These are phyloP conservation scores for Exophiala alcalophila DNA, from an alignment of 2,329 filamentous ascomycete genomes.

Conservation along the genomic window DNA sequence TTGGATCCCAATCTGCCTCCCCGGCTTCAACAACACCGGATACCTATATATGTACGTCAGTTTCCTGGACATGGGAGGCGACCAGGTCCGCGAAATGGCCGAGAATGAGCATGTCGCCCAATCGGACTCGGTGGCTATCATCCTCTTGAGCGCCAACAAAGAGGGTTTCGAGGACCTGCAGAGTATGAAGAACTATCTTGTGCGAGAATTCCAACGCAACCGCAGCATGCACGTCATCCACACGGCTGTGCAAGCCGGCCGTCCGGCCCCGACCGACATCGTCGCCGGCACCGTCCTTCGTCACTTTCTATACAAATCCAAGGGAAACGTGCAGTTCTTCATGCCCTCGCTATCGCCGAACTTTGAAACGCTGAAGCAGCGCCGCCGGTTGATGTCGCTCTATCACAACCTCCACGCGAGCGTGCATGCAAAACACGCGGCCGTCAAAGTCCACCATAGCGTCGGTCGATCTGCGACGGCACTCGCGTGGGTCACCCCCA, in stretches of 20 bases:
- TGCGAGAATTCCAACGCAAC: slow-evolving; percentile 71
- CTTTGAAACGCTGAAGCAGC: slow-evolving; percentile 46
- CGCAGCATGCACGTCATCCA: slow-evolving; percentile 73
- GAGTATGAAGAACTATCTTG: slow-evolving; percentile 62
- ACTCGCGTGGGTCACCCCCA: slow-evolving; percentile 84
- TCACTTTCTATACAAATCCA: slow-evolving; percentile 95
- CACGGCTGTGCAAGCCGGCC: slow-evolving; percentile 65
- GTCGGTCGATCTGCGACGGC: slow-evolving; percentile 68
- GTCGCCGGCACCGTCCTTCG: slow-evolving; percentile 75
- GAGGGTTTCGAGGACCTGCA: slow-evolving; percentile 91
- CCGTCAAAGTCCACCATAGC: slow-evolving; percentile 81
- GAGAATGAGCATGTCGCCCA: slow-evolving; percentile 41
- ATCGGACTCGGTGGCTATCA: slow-evolving; percentile 78
- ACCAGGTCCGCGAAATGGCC: slow-evolving; percentile 42
- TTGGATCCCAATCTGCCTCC: slow-evolving; percentile 94
- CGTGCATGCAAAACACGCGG: slow-evolving; percentile 78
- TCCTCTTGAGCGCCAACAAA: slow-evolving; percentile 88
- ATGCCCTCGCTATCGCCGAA: slow-evolving; percentile 78
- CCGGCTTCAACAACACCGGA: slow-evolving; percentile 93
- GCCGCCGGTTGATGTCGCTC: slow-evolving; percentile 66
- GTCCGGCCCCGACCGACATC: slow-evolving; percentile 70
- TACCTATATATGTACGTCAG: slow-evolving; percentile 99
- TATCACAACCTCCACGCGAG: slow-evolving; percentile 82
- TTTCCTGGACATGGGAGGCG: slow-evolving; percentile 69
- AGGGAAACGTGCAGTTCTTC: slow-evolving; percentile 90